These are phyloP conservation scores for Metschnikowia vanudenii DNA, from an alignment of 805 yeast species.

Conservation along the genomic window DNA sequence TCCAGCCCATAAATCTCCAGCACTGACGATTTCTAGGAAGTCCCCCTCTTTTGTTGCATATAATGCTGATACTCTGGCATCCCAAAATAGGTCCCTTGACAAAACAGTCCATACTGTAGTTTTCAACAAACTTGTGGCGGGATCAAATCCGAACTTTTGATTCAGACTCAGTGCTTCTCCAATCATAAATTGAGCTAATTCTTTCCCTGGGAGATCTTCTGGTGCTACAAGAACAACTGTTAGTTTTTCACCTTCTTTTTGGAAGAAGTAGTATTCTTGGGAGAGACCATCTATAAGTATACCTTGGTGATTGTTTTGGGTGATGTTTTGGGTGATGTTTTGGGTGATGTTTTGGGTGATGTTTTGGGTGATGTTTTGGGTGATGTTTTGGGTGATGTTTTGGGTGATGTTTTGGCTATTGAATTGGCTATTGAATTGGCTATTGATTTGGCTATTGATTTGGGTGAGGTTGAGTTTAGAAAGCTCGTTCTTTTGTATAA, in stretches of 20 bases:
- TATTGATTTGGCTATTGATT: not conserved
- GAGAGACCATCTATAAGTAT: not conserved
- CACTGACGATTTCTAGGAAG: not conserved
- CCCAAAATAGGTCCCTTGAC: not conserved
- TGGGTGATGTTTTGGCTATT: no score
- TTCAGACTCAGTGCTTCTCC: not conserved
- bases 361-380: no score
- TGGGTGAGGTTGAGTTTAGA: no score
- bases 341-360: no score
- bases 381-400: no score
- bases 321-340: no score
- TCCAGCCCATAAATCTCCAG: conserved; percentile 7
- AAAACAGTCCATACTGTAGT: not conserved
- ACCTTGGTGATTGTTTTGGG: not conserved
- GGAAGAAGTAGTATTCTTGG: not conserved
- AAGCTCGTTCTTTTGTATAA: not conserved
- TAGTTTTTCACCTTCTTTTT: not conserved
- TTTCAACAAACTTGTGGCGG: conserved; percentile 1
- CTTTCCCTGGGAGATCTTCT: not conserved
- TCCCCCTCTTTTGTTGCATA: not conserved
- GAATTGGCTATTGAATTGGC: no score
- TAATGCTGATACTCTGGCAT: not conserved
- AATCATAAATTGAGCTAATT: not conserved
- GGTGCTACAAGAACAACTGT: conserved; percentile 2
- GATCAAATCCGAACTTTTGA: not conserved